phyloP scores from a whole-genome alignment of 345 rosid species.

The Brassica rapa region DNA sequence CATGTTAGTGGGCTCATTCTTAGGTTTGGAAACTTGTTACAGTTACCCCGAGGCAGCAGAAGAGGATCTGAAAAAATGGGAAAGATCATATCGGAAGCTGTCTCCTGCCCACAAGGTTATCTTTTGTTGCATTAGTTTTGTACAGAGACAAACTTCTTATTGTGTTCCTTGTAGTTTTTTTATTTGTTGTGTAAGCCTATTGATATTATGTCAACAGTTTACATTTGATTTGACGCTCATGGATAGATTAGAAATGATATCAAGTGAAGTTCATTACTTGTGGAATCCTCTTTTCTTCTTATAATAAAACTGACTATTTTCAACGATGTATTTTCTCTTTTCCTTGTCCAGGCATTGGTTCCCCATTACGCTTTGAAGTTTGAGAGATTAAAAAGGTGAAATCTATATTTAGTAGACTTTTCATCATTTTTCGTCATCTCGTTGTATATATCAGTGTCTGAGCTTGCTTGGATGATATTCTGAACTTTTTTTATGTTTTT shows the following conservation, averaged over 20 bases:
- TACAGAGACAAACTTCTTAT: not conserved
- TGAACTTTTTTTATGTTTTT: not conserved
- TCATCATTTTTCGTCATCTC: not conserved
- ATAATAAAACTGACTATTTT: not conserved
- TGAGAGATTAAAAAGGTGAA: constrained; percentile 61
- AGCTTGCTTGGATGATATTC: constrained; percentile 5
- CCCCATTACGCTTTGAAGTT: constrained; percentile 70
- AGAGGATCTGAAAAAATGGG: constrained; percentile 81
- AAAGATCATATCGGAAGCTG: constrained; percentile 77
- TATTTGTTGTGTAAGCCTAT: not conserved
- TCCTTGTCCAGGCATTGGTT: constrained; percentile 63
- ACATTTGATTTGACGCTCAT: not conserved
- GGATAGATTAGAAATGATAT: not conserved
- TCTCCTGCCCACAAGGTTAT: constrained; percentile 74
- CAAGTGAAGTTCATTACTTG: not conserved
- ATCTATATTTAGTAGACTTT: not conserved
- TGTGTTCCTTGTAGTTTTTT: constrained; percentile 5
- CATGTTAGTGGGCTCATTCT: not conserved
- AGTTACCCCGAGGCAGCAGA: constrained; percentile 92
- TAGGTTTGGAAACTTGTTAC: constrained; percentile 1
- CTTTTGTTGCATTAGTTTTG: constrained; percentile 11
- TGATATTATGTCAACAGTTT: not conserved
- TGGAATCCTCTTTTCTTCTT: not conserved
- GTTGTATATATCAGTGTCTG: not conserved
- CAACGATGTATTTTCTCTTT: not conserved